Conservation (phyloP, 1,139 yeast species). For the Suhomyces guaymorum region DNA sequence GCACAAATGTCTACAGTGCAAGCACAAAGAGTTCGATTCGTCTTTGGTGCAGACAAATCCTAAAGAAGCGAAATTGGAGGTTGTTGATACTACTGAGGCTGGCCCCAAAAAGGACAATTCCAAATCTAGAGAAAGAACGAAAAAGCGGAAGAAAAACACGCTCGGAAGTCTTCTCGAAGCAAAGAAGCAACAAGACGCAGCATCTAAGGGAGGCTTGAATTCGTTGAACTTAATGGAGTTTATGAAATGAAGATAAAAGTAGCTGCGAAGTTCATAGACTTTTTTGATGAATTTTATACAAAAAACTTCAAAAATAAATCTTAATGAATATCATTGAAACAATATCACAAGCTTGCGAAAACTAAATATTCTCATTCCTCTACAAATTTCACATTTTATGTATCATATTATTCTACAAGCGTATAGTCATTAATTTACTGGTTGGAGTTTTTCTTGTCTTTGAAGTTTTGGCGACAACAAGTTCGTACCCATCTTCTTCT, state of each 20-base stretch:
- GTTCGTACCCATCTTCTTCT: constrained; percentile 57
- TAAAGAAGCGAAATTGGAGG: not conserved
- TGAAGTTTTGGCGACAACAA: constrained; percentile 27
- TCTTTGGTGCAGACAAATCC: constrained; percentile 13
- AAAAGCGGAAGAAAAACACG: constrained; percentile 35
- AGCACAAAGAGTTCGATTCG: constrained; percentile 15
- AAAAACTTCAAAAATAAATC: too few relatives aligned
- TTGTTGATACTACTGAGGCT: not conserved
- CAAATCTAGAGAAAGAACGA: constrained; percentile 27
- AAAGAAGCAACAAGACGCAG: constrained; percentile 42
- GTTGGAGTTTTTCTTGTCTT: constrained; percentile 1
- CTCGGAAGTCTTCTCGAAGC: constrained; percentile 41
- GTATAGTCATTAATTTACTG: constrained; percentile 3
- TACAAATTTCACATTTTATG: too few relatives aligned
- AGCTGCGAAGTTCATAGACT: too few relatives aligned
- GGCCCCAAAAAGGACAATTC: constrained; percentile 6
- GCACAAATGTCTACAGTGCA: constrained; percentile 34
- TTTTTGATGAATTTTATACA: too few relatives aligned
- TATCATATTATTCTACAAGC: too few relatives aligned
- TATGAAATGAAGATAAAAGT: too few relatives aligned
- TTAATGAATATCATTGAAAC: too few relatives aligned
- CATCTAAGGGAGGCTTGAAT: constrained; percentile 24
- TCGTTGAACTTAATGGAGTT: constrained; percentile 53
- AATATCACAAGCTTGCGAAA: too few relatives aligned
- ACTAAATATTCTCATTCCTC: too few relatives aligned